Base-by-base conservation (phyloP, 768 basidiomycete species). In the Podaxis mareebaensis region DNA sequence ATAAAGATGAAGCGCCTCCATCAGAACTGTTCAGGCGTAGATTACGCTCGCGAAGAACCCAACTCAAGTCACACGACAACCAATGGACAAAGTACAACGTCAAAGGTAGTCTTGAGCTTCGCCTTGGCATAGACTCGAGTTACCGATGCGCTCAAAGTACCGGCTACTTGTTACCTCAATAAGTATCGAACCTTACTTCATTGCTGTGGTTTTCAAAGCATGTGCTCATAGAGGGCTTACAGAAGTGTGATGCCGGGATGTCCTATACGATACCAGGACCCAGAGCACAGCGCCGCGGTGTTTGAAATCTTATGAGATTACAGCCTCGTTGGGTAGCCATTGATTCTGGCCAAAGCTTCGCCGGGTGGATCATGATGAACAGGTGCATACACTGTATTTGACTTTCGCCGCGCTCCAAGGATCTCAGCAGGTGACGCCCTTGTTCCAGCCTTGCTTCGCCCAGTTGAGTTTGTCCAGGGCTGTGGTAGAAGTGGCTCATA, bases 201-300 rank as follows among this genome's bases (percentile, higher is more conserved):
- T 51, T 26, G 48, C 48, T 44, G 13, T 13, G 20, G 48, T 17
- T 17, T 11, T 49, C 22, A 49, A 49, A 20, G 48, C 48, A n/a
- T 49, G 22, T 49, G 20, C 49, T 51, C 49, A 51, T 51, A 51
- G 22, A 24, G n/a, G 22, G 11, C 11, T 24, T 51, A 24, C 20
- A 10, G 49, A 51, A 12, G 22, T 15, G 20, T 51, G 49, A 58
- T 24, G 40, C 39, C 26, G 5, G 26, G 42, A 46, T 44, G 24
- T 38, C 22, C 56, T 46, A 42, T 42, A 52, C 59, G 13, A 52
- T 6, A n/a, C 24, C 15, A 10, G 24, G 49, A 5, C 51, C 38
- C 0, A 40, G 12, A 26, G 36, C 17, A 13, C 40, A 56, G 24
- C 22, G 61, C 61, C 61, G 55, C 61, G 61, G 61, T 57, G 61